These are phyloP conservation scores for Fusarium xyrophilum DNA, from an alignment of 2,329 filamentous ascomycete genomes.

Conservation along the genomic window DNA sequence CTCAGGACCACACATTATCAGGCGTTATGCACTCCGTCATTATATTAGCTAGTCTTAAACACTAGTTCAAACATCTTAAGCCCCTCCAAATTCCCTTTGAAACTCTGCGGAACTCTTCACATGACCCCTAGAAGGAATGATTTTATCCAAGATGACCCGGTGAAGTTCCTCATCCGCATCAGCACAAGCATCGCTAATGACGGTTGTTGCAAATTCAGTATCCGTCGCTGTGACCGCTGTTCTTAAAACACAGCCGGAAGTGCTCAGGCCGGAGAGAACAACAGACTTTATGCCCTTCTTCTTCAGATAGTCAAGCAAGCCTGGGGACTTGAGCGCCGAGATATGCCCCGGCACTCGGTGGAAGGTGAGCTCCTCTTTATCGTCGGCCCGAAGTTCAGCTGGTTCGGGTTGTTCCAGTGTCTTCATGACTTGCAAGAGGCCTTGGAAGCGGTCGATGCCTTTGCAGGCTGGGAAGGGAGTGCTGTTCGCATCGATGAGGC, in stretches of 20 bases:
- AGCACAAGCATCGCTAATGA: slow-evolving; percentile 2
- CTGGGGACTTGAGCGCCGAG: not conserved
- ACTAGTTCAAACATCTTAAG: not conserved
- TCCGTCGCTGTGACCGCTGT: not conserved
- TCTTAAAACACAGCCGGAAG: slow-evolving; percentile 2
- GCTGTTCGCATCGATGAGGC: not conserved
- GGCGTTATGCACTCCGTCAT: too few species aligned
- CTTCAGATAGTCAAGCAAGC: not conserved
- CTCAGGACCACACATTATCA: too few species aligned
- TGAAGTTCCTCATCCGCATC: not conserved
- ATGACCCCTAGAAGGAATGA: not conserved
- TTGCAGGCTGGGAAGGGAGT: not conserved
- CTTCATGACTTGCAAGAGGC: not conserved
- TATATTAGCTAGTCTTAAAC: too few species aligned
- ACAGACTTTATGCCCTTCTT: not conserved
- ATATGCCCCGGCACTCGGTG: not conserved
- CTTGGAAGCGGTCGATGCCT: not conserved
- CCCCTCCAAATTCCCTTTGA: not conserved
- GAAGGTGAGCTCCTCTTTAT: not conserved
- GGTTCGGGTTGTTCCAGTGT: not conserved
- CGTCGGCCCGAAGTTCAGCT: not conserved
- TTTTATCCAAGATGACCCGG: not conserved
- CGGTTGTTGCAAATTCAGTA: slow-evolving; percentile 1
- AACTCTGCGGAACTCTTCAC: not conserved
- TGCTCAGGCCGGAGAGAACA: not conserved